Conservation (phyloP, 257 asterid species). For the Prunella vulgaris region DNA sequence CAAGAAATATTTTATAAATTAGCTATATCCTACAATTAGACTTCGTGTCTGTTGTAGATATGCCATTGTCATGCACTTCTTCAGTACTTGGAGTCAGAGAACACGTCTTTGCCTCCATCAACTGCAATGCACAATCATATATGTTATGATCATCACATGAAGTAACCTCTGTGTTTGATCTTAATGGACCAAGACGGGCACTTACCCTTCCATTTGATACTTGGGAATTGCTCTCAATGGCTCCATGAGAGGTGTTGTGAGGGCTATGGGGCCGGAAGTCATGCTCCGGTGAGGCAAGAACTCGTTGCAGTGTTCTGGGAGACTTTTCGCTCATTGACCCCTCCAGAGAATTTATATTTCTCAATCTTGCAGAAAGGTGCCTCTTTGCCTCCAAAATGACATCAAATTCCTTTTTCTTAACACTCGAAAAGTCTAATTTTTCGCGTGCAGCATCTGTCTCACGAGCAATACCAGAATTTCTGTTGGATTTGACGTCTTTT, state of each 20-base stretch:
- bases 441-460: conserved; percentile 17
- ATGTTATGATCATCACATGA: conserved; percentile 16
- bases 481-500: conserved; percentile 2
- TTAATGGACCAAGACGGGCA: conserved; percentile 16
- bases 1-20: not conserved
- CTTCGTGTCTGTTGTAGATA: conserved; percentile 6
- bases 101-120: not conserved
- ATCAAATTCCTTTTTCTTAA: conserved; percentile 36
- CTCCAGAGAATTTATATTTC: conserved; percentile 21
- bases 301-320: conserved; percentile 47
- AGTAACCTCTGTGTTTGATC: conserved; percentile 20
- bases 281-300: conserved; percentile 58
- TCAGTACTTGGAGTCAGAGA: conserved; percentile 15
- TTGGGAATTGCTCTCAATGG: conserved; percentile 10
- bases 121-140: not conserved
- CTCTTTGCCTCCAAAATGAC: conserved; percentile 71
- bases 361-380: conserved; percentile 64
- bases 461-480: conserved; percentile 22
- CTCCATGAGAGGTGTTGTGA: conserved; percentile 15
- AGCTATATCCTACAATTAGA: conserved; percentile 30
- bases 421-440: conserved; percentile 33
- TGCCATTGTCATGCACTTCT: not conserved
- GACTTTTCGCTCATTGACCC: conserved; percentile 22
- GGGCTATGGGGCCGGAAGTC: conserved; percentile 35
- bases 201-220: conserved; percentile 20